Conservation (phyloP, 2,329 filamentous ascomycete genomes). For the Neofusicoccum cordaticola region DNA sequence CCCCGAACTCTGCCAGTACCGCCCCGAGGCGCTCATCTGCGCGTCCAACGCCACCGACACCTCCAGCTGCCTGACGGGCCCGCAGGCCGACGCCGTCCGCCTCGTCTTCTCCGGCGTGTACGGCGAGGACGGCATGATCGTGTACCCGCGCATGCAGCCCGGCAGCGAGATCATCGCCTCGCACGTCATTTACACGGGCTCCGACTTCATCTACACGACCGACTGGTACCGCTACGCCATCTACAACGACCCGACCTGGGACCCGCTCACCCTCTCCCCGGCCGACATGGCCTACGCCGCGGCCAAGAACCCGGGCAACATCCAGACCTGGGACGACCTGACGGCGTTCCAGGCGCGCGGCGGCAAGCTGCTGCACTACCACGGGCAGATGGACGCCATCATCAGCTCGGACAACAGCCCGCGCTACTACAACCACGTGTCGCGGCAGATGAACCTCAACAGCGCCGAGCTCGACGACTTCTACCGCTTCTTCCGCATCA, state of each 20-base stretch:
- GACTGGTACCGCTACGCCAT: constrained; percentile 52
- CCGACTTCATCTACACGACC: constrained; percentile 41
- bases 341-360: constrained; percentile 37
- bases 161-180: constrained; percentile 40
- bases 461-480: constrained; percentile 40
- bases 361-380: constrained; percentile 48
- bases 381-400: constrained; percentile 44
- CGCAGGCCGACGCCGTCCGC: constrained; percentile 45
- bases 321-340: constrained; percentile 43
- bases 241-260: constrained; percentile 45
- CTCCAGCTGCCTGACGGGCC: constrained; percentile 42
- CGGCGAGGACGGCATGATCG: constrained; percentile 42
- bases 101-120: constrained; percentile 43
- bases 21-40: constrained; percentile 41
- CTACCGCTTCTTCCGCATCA: constrained; percentile 53
- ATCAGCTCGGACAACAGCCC: constrained; percentile 46
- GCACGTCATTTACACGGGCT: constrained; percentile 30
- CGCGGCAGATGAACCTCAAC: constrained; percentile 40
- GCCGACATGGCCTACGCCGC: constrained; percentile 45
- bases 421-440: constrained; percentile 50
- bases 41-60: constrained; percentile 31
- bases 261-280: constrained; percentile 37
- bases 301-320: constrained; percentile 33
- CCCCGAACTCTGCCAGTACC: constrained; percentile 44
- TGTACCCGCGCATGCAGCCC: constrained; percentile 53